Base-by-base conservation (phyloP, 768 basidiomycete genomes). In the Cytidiella melzeri region DNA sequence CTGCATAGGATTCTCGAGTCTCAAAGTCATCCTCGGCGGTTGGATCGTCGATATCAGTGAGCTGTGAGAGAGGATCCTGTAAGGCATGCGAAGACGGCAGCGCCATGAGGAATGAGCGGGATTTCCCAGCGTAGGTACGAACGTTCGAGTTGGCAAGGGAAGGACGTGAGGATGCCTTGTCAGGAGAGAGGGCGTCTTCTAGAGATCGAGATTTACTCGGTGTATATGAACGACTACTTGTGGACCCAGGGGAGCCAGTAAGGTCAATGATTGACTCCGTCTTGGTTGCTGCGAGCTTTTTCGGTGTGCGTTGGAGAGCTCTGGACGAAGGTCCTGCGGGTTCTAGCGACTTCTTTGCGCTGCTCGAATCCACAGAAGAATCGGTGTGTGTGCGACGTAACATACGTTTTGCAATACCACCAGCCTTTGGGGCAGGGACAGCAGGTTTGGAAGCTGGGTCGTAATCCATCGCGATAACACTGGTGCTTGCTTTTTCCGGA, bases 21-120 rank as follows among this genome's bases (percentile, higher is more conserved):
- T 70, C 68, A 15, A 74, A 65, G 42, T 77, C 77, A 20, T 80
- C 76, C 21, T 77, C 79, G 6, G 73, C 68, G 13, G 63, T 56
- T 15, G 38, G 49, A n/a, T 39, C 45, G 15, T 51, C 23, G 15
- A 44, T 41, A 45, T 55, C 50, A 21, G 43, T 18, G 43, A 23
- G 10, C 12, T 25, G 10, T 25, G 46, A 9, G 41, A 15, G 10
- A 39, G 37, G 12, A 12, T 21, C 43, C 23, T 11, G 15, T 19
- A 21, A 21, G 9, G 3, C 42, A 34, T 15, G 25, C 25, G 47
- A 7, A 30, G 27, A 63, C 10, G 83, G 79, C 9, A 89, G 64
- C 15, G 79, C 68, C 9, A 87, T 75, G 13, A 91, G 77, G 65
- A 87, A 91, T 3, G 88, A 90, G n/a, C 88, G 85, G 20, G 84